Base-by-base conservation (phyloP, 2,329 filamentous ascomycete genomes). In the Fusarium nisikadoi region DNA sequence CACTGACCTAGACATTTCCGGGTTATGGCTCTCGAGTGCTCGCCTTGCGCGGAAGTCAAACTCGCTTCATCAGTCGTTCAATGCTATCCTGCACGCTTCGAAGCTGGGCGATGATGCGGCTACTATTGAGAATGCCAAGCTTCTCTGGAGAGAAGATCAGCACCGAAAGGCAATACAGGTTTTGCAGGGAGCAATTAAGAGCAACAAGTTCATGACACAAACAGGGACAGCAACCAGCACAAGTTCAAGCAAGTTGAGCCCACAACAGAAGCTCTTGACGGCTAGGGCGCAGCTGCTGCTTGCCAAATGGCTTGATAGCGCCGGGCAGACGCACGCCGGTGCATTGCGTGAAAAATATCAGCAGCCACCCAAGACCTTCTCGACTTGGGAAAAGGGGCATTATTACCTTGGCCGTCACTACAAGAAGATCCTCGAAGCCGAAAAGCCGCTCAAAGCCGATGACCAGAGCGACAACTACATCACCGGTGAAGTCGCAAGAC, bases 361-460 rank as follows among this genome's bases (percentile, higher is more conserved):
- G 70, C 89, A 92, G 73, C 95, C 95, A 2, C 89, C 93, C n/a
- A 91, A 88, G 78, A 90, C 89, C 3, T 85, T 86, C 75, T 83
- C 86, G 9, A 90, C 90, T 56, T 99, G 95, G 95, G 96, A 99
- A 79, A 98, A 98, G 81, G 95, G 94, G 0, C 95, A 98, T 79
- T 99, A 98, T 80, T 97, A 98, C 80, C 88, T 99, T 14, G 96
- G 96, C 9, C 94, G 95, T 50, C 94, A 98, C 81, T 99, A 99
- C 86, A 97, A 97, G 80, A 99, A 98, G 81, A 88, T 98, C 8
- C 85, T 98, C 6, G 95, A 98, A 76, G 93, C 94, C 0, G 94
- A 98, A 80, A 95, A 94, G 80, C 85, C 88, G 4, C 88, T 97
- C 57, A 91, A 92, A 41, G 85, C 89, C 23, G 89, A 92, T 33